Evolutionary conservation across 2,329 filamentous ascomycete genomes (phyloP).

Genomic region (Aspergillus arachidicola): DNA sequence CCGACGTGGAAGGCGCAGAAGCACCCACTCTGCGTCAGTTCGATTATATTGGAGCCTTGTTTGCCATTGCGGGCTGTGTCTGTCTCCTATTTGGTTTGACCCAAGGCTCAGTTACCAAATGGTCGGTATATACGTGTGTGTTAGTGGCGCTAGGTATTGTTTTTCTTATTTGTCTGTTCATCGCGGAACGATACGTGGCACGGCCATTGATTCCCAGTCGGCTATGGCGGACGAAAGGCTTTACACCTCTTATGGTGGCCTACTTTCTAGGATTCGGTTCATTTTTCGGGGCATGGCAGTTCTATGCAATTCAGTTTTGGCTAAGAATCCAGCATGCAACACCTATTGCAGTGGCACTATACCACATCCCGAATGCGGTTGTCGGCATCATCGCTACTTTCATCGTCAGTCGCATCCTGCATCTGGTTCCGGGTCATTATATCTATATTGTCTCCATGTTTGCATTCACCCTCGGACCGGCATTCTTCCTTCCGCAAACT

Average conservation of each 20-base stretch:
- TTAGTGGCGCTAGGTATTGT: slow-evolving; percentile 52
- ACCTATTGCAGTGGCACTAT: slow-evolving; percentile 46
- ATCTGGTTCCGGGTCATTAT: slow-evolving; percentile 49
- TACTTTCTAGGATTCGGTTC: slow-evolving; percentile 51
- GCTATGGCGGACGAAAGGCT: slow-evolving; percentile 49
- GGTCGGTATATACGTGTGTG: slow-evolving; percentile 53
- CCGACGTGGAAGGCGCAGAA: slow-evolving; percentile 32
- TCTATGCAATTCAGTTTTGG: slow-evolving; percentile 47
- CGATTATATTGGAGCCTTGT: slow-evolving; percentile 46
- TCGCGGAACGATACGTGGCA: slow-evolving; percentile 46
- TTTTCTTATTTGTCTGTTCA: slow-evolving; percentile 50
- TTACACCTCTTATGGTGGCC: slow-evolving; percentile 46
- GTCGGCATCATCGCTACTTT: slow-evolving; percentile 50
- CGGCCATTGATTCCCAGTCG: slow-evolving; percentile 50
- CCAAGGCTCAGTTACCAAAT: slow-evolving; percentile 53
- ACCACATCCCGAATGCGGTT: slow-evolving; percentile 50
- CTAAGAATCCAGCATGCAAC: slow-evolving; percentile 41
- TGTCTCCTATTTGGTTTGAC: slow-evolving; percentile 62
- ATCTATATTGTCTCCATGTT: slow-evolving; percentile 51
- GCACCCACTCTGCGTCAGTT: slow-evolving; percentile 34
- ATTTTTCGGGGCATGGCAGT: slow-evolving; percentile 46
- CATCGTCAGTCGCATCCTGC: slow-evolving; percentile 51
- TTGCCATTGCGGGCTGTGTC: slow-evolving; percentile 54
- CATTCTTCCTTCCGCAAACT: slow-evolving; percentile 46
- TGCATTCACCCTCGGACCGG: slow-evolving; percentile 42